Evolutionary conservation across 2,329 filamentous ascomycete species (phyloP).

Genomic region (Pseudopyricularia javanii): DNA sequence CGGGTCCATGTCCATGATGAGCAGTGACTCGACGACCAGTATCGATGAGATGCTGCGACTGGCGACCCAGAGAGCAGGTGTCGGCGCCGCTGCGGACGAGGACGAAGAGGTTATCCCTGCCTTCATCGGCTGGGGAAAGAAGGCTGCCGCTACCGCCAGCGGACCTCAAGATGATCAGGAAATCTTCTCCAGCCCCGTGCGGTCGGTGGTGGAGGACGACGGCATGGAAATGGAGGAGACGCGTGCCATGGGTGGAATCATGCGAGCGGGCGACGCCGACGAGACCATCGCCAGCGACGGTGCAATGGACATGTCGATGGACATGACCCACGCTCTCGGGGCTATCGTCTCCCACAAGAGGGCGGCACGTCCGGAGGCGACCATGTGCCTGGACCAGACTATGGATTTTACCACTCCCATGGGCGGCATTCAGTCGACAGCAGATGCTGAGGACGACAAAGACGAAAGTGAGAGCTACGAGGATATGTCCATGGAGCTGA

Average conservation of each 20-base stretch:
- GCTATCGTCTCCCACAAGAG: conserved; percentile 21
- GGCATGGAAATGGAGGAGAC: conserved; percentile 43
- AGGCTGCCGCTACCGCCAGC: conserved; percentile 22
- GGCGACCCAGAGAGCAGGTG: conserved; percentile 60
- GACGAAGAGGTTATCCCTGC: conserved; percentile 63
- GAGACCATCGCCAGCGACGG: conserved; percentile 42
- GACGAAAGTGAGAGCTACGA: conserved; percentile 35
- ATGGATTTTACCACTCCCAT: conserved; percentile 81
- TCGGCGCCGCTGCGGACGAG: conserved; percentile 23
- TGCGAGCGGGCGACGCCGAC: conserved; percentile 26
- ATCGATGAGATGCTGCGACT: conserved; percentile 68
- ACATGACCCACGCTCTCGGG: conserved; percentile 38
- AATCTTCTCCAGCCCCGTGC: neutral
- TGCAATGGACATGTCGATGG: conserved; percentile 29
- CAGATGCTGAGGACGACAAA: conserved; percentile 16
- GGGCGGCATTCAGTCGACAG: conserved; percentile 47
- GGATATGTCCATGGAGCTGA: conserved; percentile 73
- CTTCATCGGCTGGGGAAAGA: conserved; percentile 61
- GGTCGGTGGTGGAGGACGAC: conserved; percentile 16
- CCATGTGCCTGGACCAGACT: conserved; percentile 38
- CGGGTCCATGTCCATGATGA: conserved; percentile 37
- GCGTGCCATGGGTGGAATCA: conserved; percentile 29
- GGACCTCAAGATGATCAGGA: conserved; percentile 10
- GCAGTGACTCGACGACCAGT: conserved; percentile 56
- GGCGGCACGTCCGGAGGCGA: neutral